Base-by-base conservation (phyloP, 2,329 filamentous ascomycete species). In the Microdochium paspali region DNA sequence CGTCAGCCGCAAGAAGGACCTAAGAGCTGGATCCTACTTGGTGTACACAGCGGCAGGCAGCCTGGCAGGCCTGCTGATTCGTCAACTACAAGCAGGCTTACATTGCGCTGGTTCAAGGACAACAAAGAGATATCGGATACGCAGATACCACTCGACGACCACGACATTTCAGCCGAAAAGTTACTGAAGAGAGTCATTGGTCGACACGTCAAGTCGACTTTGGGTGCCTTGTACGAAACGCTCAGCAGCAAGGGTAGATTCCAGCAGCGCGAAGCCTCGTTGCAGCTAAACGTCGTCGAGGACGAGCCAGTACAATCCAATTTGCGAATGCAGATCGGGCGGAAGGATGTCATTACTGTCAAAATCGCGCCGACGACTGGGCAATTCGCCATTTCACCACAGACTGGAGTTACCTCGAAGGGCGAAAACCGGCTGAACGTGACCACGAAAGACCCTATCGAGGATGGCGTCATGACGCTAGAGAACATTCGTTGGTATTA, bases 11-110 rank as follows among this genome's bases (percentile, higher is more conserved):
- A 66, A 25, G 69, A 69, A 35, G 80, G 80, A 1, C 73, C 78
- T 15, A 95, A 94, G 69, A 95, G 83, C 62, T 98, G 93, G 91
- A 73, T 98, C 44, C 84, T 97, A 53, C 73, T 98, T 45, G 90
- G 90, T 10, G 79, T 95, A 30, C 76, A 82, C 50, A 90, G 83
- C 59, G 84, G 84, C 26, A 72, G 69, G 47, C 74, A 71, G 49
- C 61, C 64, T 39, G 66, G 66, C 10, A 64, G 57, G 12, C 57
- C 62, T 12, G 51, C 62, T 1, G 67, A 73, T 45, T 59, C 67
- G 4, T 73, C 68, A 49, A 56, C 66, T 2, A 68, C 76, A 0
- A 85, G 80, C 53, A 66, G 65, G 44, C 61, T 93, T 43, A 74
- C 70, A 2, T 67, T 84, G 32, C 83, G 88, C 53, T 98, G 93